phyloP scores from a whole-genome alignment of 495 filamentous ascomycete genomes.

The Lasiosphaeria miniovina region DNA sequence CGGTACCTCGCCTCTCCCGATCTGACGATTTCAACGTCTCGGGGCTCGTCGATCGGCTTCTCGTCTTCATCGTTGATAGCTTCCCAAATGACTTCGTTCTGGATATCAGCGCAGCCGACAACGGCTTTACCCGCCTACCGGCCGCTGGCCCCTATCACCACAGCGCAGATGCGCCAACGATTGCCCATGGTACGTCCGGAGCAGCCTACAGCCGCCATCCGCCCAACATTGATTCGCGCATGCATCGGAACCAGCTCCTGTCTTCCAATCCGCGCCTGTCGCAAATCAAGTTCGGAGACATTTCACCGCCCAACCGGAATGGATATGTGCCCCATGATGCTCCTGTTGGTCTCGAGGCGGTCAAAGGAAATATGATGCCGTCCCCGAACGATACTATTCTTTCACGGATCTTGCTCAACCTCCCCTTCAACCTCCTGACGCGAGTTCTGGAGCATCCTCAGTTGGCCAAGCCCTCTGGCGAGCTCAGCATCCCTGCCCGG shows the following conservation, averaged over 20 bases:
- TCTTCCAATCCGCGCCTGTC: conserved; percentile 51
- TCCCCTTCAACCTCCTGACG: conserved; percentile 60
- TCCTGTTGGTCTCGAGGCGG: not conserved
- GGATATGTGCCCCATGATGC: conserved; percentile 10
- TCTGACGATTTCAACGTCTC: conserved; percentile 8
- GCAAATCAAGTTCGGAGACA: conserved; percentile 65
- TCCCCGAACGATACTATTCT: conserved; percentile 36
- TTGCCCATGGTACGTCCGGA: conserved; percentile 35
- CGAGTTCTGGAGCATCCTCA: conserved; percentile 50
- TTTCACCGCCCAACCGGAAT: conserved; percentile 43
- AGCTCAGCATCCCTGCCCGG: conserved; percentile 39
- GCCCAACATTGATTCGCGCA: conserved; percentile 18
- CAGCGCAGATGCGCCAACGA: conserved; percentile 23
- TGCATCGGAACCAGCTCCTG: conserved; percentile 24
- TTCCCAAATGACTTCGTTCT: conserved; percentile 51
- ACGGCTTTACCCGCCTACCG: conserved; percentile 36
- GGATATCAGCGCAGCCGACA: conserved; percentile 39
- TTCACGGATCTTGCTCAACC: conserved; percentile 60
- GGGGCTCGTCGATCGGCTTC: conserved; percentile 34
- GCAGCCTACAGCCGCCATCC: conserved; percentile 21
- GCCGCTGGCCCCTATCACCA: conserved; percentile 5
- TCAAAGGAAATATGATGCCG: conserved; percentile 7
- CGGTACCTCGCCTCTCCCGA: conserved; percentile 24
- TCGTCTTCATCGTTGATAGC: conserved; percentile 44
- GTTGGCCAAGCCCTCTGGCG: conserved; percentile 43